Evolutionary conservation across 257 asterid species (phyloP).

Genomic region (Fraxinus cuspidata): DNA sequence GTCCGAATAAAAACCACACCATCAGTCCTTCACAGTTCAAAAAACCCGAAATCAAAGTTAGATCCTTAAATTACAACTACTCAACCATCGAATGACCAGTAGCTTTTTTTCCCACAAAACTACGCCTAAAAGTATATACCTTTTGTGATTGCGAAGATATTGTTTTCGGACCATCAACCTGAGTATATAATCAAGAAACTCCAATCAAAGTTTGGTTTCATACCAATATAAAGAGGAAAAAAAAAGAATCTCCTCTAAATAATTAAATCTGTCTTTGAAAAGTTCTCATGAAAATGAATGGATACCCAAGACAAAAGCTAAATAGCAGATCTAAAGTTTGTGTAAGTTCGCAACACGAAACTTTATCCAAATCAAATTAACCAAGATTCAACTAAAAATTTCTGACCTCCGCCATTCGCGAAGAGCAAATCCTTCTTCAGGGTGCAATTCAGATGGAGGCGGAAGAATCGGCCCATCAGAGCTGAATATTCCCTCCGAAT

Average conservation of each 20-base stretch:
- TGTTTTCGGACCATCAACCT: background rate
- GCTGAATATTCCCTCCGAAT: conserved; percentile 43
- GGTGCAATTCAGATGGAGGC: conserved; percentile 48
- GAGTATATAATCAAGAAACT: background rate
- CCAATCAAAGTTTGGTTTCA: background rate
- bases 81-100: conserved; percentile 10
- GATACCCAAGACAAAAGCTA: conserved; percentile 9
- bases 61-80: conserved; percentile 15
- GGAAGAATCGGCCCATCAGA: conserved; percentile 57
- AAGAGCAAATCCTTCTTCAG: conserved; percentile 50
- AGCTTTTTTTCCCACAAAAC: background rate
- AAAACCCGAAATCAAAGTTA: conserved; percentile 13
- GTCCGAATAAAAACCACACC: background rate
- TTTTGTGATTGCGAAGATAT: background rate
- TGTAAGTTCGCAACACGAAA: background rate
- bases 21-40: background rate
- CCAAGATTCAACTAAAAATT: background rate
- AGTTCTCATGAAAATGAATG: background rate
- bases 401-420: conserved; percentile 53
- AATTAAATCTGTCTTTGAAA: background rate
- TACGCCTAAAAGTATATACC: background rate
- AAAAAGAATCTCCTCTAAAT: background rate
- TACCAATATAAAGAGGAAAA: background rate
- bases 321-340: conserved; percentile 20
- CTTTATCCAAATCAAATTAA: background rate